A percentile compares a stretch with the other conserved stretches of the same genome.
phyloP scores from a whole-genome alignment of 2,329 filamentous ascomycete species.

The Orbilia blumenaviensis region DNA sequence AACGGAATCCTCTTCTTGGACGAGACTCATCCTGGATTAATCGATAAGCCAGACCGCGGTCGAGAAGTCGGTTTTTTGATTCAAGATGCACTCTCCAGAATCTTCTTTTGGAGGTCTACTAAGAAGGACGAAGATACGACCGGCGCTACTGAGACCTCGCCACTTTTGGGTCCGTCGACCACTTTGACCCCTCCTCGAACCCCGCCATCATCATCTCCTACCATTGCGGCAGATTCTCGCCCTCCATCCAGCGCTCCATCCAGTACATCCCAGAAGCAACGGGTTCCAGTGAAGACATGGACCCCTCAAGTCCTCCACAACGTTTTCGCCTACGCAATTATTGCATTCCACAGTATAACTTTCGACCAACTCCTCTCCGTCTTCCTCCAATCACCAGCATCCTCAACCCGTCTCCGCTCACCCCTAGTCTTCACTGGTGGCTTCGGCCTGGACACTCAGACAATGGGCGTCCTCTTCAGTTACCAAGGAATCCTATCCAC shows the following conservation, averaged over 20 bases:
- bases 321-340: slow-evolving; percentile 87
- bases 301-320: slow-evolving; percentile 85
- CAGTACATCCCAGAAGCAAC: slow-evolving; percentile 24
- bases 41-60: slow-evolving; percentile 77
- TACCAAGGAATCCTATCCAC: slow-evolving; percentile 90
- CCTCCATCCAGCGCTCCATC: background rate
- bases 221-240: background rate
- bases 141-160: slow-evolving; percentile 55
- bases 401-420: slow-evolving; percentile 62
- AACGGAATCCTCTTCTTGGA: slow-evolving; percentile 88
- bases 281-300: slow-evolving; percentile 71
- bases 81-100: slow-evolving; percentile 11
- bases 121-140: background rate
- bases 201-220: slow-evolving; percentile 55
- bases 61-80: slow-evolving; percentile 79
- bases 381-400: slow-evolving; percentile 76
- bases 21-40: slow-evolving; percentile 89
- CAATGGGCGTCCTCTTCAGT: slow-evolving; percentile 86
- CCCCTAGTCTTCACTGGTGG: slow-evolving; percentile 87
- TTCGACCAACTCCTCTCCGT: slow-evolving; percentile 94
- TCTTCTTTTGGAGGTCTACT: background rate
- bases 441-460: slow-evolving; percentile 81
- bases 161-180: slow-evolving; percentile 57
- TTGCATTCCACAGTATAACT: slow-evolving; percentile 85
- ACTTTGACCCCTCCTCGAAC: slow-evolving; percentile 58